Evolutionary conservation across 192 early-diverging fungal genomes (phyloP).

Genomic region (Geosiphon pyriformis): DNA sequence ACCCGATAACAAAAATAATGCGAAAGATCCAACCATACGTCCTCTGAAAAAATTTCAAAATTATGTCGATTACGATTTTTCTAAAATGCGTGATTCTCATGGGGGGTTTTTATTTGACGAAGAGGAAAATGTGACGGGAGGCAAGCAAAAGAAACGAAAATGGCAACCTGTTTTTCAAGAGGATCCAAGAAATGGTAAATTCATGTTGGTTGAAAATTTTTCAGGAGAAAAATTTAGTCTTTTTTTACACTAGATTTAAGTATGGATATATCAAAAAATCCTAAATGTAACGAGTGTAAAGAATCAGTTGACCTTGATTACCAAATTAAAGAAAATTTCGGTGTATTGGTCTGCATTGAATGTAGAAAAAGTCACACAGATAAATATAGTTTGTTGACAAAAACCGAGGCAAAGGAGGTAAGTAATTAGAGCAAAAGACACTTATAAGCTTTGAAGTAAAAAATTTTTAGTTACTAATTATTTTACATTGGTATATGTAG

Average conservation of each 20-base stretch:
- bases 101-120: conserved; percentile 83
- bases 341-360: conserved; percentile 63
- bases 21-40: no score
- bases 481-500: conserved; percentile 25
- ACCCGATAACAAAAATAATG: no score
- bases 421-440: no score
- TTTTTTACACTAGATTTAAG: conserved; percentile 37
- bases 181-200: no score
- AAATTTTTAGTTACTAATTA: background rate
- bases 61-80: conserved; percentile 78
- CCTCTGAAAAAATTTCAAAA: conserved; percentile 37
- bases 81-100: conserved; percentile 75
- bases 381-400: conserved; percentile 90
- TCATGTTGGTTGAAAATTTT: no score
- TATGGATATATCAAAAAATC: conserved; percentile 47
- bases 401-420: conserved; percentile 87
- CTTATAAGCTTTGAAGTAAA: no score
- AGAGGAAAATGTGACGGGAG: conserved; percentile 27
- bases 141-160: conserved; percentile 29
- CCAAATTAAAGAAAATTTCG: conserved; percentile 65
- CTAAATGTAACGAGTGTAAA: conserved; percentile 78
- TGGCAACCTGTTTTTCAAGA: conserved; percentile 27
- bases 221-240: background rate
- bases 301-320: conserved; percentile 82
- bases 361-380: conserved; percentile 77